Base-by-base conservation (phyloP, 2,329 filamentous ascomycete species). In the Trichoderma atrobrunneum region DNA sequence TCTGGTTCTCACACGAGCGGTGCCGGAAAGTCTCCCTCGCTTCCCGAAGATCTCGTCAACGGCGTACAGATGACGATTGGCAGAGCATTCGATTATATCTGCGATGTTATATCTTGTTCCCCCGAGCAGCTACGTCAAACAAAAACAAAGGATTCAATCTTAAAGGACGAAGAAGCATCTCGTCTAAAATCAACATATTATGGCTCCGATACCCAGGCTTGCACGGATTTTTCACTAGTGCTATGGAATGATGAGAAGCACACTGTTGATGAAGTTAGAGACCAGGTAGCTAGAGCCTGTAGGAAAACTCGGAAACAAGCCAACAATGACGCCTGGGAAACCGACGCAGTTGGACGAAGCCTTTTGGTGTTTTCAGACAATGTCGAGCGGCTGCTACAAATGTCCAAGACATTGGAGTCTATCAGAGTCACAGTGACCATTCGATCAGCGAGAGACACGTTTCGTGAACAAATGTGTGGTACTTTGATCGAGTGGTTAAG, bases 191-290 rank as follows among this genome's bases (percentile, higher is more conserved):
- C 92, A 2, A 77, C 78, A 0, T 90, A 90, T 62, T 95, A 94
- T 81, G 96, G 95, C 76, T 87, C 91, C 14, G 77, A 79, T 10
- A 75, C 79, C 18, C 78, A 82, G 28, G 76, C 77, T 11, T 82
- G 82, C 73, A 77, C 77, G 12, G 93, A 97, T 77, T 99, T 92
- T 80, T 92, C 93, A 6, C 84, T 99, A 59, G 85, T 98, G 18
- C 85, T 99, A 6, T 99, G 96, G 96, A 99, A 99, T 77, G 96
- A 99, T 75, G 96, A 99, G 83, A 99, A 99, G 81, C 96, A 99
- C 80, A 99, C 96, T 0, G 91, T 98, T 57, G 89, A 91, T 61
- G 96, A 99, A 80, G 95, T 99, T 7, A 88, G 91, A 76, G 90
- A 97, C 72, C 95, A 98, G 80, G 93, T 99, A 26, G 92, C 93